phyloP scores from a whole-genome alignment of 306 rosid species.

The Fragaria ananassa region DNA sequence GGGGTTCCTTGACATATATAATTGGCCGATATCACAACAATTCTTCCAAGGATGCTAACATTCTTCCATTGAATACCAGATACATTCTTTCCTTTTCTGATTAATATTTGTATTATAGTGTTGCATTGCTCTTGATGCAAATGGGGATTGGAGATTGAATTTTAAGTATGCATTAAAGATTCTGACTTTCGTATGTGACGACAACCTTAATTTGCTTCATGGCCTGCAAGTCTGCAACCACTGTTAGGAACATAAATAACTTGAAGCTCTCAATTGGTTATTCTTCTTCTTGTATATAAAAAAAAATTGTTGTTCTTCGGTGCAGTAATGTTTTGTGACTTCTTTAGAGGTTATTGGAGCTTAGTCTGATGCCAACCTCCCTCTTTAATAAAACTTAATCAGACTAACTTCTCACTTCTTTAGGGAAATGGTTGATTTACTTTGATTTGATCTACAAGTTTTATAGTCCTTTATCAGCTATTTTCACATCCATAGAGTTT shows the following conservation, averaged over 20 bases:
- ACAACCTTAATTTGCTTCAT: background rate
- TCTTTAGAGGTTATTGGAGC: background rate
- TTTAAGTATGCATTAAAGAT: background rate
- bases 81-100: too few relatives aligned
- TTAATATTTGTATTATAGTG: background rate
- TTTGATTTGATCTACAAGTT: background rate
- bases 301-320: background rate
- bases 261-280: background rate
- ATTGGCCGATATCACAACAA: too few relatives aligned
- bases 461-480: background rate
- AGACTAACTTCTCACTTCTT: conserved; percentile 27
- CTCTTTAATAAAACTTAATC: conserved; percentile 66
- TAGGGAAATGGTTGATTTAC: conserved; percentile 11
- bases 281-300: background rate
- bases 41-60: too few relatives aligned
- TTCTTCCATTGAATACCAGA: too few relatives aligned
- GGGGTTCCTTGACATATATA: too few relatives aligned
- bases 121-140: background rate
- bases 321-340: background rate
- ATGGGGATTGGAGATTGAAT: background rate
- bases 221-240: background rate
- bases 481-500: background rate
- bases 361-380: conserved; percentile 49
- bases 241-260: background rate
- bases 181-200: background rate